Conservation (phyloP, 371 early-diverging fungal genomes). For the Mortierella sp. region DNA sequence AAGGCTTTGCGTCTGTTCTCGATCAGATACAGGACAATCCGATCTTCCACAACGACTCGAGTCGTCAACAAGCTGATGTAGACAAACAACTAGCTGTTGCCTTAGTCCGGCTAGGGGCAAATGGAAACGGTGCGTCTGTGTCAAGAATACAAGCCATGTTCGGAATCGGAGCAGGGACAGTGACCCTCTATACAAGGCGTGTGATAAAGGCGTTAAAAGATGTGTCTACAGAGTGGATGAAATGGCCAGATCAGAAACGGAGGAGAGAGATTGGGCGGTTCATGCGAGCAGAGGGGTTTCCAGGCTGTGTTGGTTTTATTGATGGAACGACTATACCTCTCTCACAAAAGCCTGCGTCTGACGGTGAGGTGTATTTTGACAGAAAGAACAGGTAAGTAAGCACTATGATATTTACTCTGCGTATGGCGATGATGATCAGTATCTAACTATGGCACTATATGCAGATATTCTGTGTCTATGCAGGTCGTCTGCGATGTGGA, state of each 20-base stretch:
- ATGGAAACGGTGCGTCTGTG: slow-evolving; percentile 1
- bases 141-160: not conserved
- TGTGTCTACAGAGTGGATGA: not conserved
- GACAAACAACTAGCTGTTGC: slow-evolving; percentile 1
- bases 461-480: slow-evolving; percentile 11
- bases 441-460: not conserved
- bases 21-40: slow-evolving; percentile 1
- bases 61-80: not conserved
- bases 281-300: slow-evolving; percentile 13
- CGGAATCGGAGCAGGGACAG: slow-evolving; percentile 2
- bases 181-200: not conserved
- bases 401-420: not conserved
- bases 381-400: slow-evolving; percentile 9
- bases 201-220: slow-evolving; percentile 3
- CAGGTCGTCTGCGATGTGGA: slow-evolving; percentile 16
- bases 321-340: slow-evolving; percentile 11
- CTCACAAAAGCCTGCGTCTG: slow-evolving; percentile 5
- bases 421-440: not conserved
- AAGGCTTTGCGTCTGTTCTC: too few relatives aligned
- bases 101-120: not conserved
- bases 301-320: slow-evolving; percentile 13
- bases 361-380: slow-evolving; percentile 8
- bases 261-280: slow-evolving; percentile 4
- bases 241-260: slow-evolving; percentile 1
- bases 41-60: slow-evolving; percentile 2